Conservation (phyloP, 768 basidiomycete genomes). For the Neoboletus magnificus region DNA sequence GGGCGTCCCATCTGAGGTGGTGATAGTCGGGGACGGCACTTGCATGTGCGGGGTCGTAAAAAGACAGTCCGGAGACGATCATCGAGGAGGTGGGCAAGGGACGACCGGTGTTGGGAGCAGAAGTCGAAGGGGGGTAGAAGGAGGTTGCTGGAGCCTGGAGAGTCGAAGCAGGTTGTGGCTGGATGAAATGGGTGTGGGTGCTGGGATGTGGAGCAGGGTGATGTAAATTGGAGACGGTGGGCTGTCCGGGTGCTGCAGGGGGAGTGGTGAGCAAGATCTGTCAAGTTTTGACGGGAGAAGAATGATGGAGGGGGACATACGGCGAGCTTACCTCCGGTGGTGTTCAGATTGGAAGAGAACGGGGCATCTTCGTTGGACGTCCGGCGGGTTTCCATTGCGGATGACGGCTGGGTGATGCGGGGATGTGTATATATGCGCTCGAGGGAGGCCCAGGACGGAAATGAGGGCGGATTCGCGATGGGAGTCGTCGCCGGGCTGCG, state of each 20-base stretch:
- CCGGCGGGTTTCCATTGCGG: slow-evolving; percentile 28
- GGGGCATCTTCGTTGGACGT: slow-evolving; percentile 11
- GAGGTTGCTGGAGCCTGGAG: not conserved
- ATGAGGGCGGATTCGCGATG: slow-evolving; percentile 14
- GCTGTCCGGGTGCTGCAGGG: slow-evolving; percentile 7
- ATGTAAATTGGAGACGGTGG: not conserved
- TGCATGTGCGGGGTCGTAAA: slow-evolving; percentile 49
- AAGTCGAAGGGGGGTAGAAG: not conserved
- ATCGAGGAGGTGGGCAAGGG: slow-evolving; percentile 30
- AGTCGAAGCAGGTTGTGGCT: not conserved
- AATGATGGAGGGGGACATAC: slow-evolving; percentile 8
- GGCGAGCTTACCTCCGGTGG: slow-evolving; percentile 28
- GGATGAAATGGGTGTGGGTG: not conserved
- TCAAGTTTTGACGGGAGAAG: slow-evolving; percentile 10
- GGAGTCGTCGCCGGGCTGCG: slow-evolving; percentile 1
- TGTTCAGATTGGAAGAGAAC: slow-evolving; percentile 7
- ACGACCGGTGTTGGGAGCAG: not conserved
- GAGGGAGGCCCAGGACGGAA: slow-evolving; percentile 1
- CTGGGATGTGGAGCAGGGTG: not conserved
- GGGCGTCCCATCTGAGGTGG: slow-evolving; percentile 34
- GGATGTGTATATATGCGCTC: slow-evolving; percentile 3
- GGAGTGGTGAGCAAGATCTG: slow-evolving; percentile 13
- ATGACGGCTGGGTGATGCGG: not conserved
- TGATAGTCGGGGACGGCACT: slow-evolving; percentile 39
- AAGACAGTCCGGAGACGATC: slow-evolving; percentile 54